Conservation (phyloP, 192 early-diverging fungal genomes). For the Coemansia sp. region DNA sequence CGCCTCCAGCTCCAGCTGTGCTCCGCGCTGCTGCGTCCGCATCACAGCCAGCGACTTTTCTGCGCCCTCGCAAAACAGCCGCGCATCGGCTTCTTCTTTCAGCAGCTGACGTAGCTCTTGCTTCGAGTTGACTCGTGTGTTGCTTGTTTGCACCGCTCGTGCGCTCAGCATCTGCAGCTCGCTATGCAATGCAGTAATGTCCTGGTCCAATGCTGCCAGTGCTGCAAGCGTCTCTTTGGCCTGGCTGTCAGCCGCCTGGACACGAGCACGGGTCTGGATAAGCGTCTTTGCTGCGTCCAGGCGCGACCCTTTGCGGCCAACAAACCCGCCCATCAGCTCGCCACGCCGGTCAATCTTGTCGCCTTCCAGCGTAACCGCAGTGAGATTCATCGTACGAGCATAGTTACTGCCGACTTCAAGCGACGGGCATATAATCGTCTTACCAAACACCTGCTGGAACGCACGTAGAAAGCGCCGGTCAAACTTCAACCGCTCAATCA, state of each 20-base stretch:
- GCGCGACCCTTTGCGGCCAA: constrained; percentile 69
- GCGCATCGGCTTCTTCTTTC: constrained; percentile 63
- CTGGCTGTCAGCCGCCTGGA: constrained; percentile 22
- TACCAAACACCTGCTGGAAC: constrained; percentile 90
- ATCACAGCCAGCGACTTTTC: constrained; percentile 39
- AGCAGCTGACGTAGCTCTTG: constrained; percentile 60
- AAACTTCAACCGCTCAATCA: constrained; percentile 77
- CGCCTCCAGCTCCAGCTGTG: constrained; percentile 55
- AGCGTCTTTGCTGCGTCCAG: constrained; percentile 71
- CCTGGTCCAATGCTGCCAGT: constrained; percentile 57
- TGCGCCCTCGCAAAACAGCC: constrained; percentile 27
- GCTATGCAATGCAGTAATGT: constrained; percentile 62
- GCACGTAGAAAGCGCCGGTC: constrained; percentile 70
- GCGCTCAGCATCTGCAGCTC: constrained; percentile 60
- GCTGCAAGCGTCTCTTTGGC: constrained; percentile 28
- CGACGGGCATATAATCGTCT: constrained; percentile 81
- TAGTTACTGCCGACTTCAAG: constrained; percentile 79
- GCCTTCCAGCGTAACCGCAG: constrained; percentile 87
- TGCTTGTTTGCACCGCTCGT: constrained; percentile 54
- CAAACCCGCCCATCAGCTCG: constrained; percentile 88
- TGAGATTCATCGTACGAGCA: constrained; percentile 74
- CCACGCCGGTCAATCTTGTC: constrained; percentile 92
- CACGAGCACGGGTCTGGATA: constrained; percentile 26
- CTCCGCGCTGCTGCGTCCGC: constrained; percentile 30
- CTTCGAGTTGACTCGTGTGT: constrained; percentile 59